These are phyloP conservation scores for Berberis thunbergii DNA, from an alignment of 164 flowering plant species.

Conservation along the genomic window DNA sequence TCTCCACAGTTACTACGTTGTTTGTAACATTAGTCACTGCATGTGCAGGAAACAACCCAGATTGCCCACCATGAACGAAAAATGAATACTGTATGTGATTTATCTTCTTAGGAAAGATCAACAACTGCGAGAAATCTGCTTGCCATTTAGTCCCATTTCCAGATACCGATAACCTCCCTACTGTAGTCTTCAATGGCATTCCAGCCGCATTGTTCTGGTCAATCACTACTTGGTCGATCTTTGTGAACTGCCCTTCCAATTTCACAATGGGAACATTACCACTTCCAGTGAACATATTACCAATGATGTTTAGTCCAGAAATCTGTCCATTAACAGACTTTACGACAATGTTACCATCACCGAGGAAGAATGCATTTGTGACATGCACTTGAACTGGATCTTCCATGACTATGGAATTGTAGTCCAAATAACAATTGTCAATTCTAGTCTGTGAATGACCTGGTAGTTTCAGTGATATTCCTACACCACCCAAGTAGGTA, in stretches of 20 bases:
- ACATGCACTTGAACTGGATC: slow-evolving; percentile 57
- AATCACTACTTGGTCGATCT: slow-evolving; percentile 45
- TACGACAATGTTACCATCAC: slow-evolving; percentile 40
- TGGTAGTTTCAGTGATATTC: slow-evolving; percentile 18
- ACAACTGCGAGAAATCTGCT: slow-evolving; percentile 29
- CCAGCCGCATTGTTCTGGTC: slow-evolving; percentile 39
- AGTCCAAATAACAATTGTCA: slow-evolving; percentile 48
- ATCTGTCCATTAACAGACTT: slow-evolving; percentile 34
- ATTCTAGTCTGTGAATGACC: slow-evolving; percentile 32
- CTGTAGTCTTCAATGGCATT: slow-evolving; percentile 42
- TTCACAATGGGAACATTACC: slow-evolving; percentile 19
- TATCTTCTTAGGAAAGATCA: slow-evolving; percentile 43
- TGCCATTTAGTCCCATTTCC: slow-evolving; percentile 45
- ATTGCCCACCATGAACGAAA: slow-evolving; percentile 12
- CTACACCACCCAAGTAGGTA: slow-evolving; percentile 41
- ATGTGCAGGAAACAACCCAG: slow-evolving; percentile 14
- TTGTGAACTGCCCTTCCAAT: slow-evolving; percentile 29
- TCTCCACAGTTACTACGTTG: slow-evolving; percentile 43
- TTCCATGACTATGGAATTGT: slow-evolving; percentile 36
- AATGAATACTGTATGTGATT: slow-evolving; percentile 41
- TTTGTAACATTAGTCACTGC: slow-evolving; percentile 33
- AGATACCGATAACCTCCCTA: slow-evolving; percentile 23
- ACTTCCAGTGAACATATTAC: slow-evolving; percentile 40
- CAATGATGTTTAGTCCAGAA: slow-evolving; percentile 34
- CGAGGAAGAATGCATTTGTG: slow-evolving; percentile 39